These are phyloP conservation scores for Cryptococcus sp. DNA, from an alignment of 1,284 basidiomycete species.

Conservation along the genomic window DNA sequence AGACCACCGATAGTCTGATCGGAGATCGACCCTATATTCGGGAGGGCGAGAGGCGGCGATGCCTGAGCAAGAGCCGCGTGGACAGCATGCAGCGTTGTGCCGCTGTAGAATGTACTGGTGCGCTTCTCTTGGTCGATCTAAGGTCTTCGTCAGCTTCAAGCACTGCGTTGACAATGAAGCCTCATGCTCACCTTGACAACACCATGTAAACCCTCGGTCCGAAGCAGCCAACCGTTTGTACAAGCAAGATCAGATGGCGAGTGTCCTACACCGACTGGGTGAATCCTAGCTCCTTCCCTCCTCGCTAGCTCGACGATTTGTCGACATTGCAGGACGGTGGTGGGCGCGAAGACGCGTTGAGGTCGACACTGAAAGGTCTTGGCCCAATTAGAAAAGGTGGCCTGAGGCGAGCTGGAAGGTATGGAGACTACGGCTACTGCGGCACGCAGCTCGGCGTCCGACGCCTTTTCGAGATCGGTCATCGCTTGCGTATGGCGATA, in stretches of 20 bases:
- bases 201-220: constrained; percentile 69
- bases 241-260: constrained; percentile 90
- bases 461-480: constrained; percentile 7
- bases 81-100: constrained; percentile 74
- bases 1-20: constrained; percentile 95
- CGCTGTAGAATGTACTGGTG: constrained; percentile 66
- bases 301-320: constrained; percentile 82
- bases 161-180: neutral
- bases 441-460: constrained; percentile 20
- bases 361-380: constrained; percentile 56
- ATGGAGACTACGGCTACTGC: constrained; percentile 38
- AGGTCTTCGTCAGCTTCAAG: neutral
- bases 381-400: constrained; percentile 59
- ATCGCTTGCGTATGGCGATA: neutral
- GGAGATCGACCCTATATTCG: constrained; percentile 92
- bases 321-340: constrained; percentile 69
- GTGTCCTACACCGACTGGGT: constrained; percentile 88
- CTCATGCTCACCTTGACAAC: constrained; percentile 67
- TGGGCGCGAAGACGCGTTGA: constrained; percentile 71
- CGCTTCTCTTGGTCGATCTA: constrained; percentile 73
- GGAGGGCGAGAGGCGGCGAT: constrained; percentile 71
- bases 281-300: constrained; percentile 68
- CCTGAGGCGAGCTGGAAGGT: constrained; percentile 27
- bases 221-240: constrained; percentile 78
- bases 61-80: constrained; percentile 66